Evolutionary conservation across 1,284 basidiomycete genomes (phyloP).

Genomic region (Athelia psychrophila): DNA sequence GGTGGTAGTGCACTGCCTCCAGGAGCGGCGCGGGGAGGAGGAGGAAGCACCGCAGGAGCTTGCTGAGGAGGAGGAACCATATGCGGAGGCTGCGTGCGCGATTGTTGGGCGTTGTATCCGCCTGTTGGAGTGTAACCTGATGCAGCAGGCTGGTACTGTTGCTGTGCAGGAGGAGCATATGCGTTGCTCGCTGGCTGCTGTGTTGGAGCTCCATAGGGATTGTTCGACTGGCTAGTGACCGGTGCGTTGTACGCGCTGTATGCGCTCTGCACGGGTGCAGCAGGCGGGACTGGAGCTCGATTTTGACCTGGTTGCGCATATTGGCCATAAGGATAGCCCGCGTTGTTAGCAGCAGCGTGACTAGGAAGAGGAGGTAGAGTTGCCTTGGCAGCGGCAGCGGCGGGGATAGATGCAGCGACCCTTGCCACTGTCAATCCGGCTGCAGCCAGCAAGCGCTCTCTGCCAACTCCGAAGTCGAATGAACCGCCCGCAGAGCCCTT

Average conservation of each 20-base stretch:
- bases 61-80: constrained; percentile 19
- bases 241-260: neutral
- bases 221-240: neutral
- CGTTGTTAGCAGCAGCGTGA: constrained; percentile 13
- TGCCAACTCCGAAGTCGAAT: constrained; percentile 57
- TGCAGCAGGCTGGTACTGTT: constrained; percentile 5
- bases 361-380: constrained; percentile 11
- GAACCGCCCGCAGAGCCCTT: constrained; percentile 51
- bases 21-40: constrained; percentile 23
- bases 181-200: constrained; percentile 13
- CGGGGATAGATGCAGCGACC: constrained; percentile 26
- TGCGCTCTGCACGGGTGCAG: neutral
- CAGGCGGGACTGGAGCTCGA: neutral
- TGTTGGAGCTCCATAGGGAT: constrained; percentile 5
- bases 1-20: constrained; percentile 12
- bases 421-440: constrained; percentile 31
- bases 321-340: constrained; percentile 16
- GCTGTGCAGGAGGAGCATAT: constrained; percentile 1
- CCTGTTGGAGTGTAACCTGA: neutral
- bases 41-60: constrained; percentile 14
- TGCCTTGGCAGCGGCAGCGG: constrained; percentile 18
- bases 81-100: constrained; percentile 37
- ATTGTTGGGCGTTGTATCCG: constrained; percentile 13
- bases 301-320: constrained; percentile 12
- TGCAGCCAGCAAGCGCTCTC: constrained; percentile 59